Conservation (phyloP, 176 grass and related monocot species). For the Aegilops bicornis region DNA sequence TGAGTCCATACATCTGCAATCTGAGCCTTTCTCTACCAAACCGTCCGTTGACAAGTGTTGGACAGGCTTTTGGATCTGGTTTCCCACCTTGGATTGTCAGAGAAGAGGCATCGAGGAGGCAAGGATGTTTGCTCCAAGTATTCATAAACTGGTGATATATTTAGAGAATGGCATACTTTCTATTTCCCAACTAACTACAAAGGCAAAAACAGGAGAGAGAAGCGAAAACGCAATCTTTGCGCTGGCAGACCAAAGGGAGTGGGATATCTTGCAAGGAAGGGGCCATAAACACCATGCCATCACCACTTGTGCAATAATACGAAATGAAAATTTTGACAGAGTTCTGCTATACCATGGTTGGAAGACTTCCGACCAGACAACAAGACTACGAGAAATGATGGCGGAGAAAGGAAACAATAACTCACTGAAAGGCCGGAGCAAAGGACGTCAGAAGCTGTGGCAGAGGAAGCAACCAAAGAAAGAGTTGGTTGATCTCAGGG, state of each 20-base stretch:
- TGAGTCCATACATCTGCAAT: background rate
- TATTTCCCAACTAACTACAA: background rate
- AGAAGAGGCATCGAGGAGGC: slow-evolving; percentile 47
- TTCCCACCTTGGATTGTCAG: background rate
- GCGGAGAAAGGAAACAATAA: slow-evolving; percentile 30
- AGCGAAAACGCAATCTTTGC: background rate
- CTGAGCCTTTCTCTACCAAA: background rate
- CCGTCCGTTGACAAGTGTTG: background rate
- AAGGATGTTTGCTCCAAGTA: slow-evolving; percentile 49
- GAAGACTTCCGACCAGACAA: slow-evolving; percentile 2
- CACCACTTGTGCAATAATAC: slow-evolving; percentile 25
- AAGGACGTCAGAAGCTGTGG: background rate
- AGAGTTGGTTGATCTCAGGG: slow-evolving; percentile 38
- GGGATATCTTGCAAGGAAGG: slow-evolving; percentile 35
- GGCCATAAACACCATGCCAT: slow-evolving; percentile 50
- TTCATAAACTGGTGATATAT: slow-evolving; percentile 32
- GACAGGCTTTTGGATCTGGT: too few relatives aligned
- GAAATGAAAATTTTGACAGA: slow-evolving; percentile 51
- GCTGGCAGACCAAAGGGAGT: background rate
- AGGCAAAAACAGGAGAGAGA: background rate
- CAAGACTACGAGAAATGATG: slow-evolving; percentile 21
- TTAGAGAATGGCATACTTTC: slow-evolving; percentile 15
- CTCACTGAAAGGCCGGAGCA: background rate
- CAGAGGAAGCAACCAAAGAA: slow-evolving; percentile 27
- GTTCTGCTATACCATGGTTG: slow-evolving; percentile 32